phyloP scores from a whole-genome alignment of 371 early-diverging fungal genomes.

The Dichotomocladium elegans region DNA sequence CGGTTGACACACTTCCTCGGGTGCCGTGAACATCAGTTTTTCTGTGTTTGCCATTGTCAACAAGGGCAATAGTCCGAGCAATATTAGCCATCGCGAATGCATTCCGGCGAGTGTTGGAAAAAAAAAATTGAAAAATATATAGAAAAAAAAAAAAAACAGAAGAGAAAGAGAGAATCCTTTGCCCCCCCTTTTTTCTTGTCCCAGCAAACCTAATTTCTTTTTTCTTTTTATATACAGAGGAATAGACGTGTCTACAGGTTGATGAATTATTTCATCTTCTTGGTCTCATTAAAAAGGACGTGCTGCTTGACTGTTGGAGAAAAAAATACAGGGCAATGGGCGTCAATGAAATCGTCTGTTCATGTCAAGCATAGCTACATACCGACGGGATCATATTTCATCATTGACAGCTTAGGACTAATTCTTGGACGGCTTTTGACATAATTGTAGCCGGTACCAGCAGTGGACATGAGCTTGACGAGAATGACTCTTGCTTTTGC shows the following conservation, averaged over 20 bases:
- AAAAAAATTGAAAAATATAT: no score
- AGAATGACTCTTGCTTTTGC: slow-evolving; percentile 81
- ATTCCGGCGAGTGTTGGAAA: no score
- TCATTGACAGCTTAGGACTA: slow-evolving; percentile 70
- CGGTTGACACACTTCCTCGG: background rate
- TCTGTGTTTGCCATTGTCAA: slow-evolving; percentile 34
- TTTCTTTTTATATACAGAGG: no score
- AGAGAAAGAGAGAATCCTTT: background rate
- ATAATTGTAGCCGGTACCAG: slow-evolving; percentile 82
- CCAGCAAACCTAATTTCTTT: no score
- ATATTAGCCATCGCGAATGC: no score
- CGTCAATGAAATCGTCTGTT: background rate
- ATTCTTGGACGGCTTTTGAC: slow-evolving; percentile 73
- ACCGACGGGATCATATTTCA: slow-evolving; percentile 84
- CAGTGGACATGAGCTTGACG: slow-evolving; percentile 75
- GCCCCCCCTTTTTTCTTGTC: no score
- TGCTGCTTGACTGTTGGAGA: slow-evolving; percentile 58
- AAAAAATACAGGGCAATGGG: background rate
- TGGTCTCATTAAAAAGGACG: slow-evolving; percentile 73
- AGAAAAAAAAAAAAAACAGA: background rate
- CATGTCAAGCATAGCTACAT: slow-evolving; percentile 5
- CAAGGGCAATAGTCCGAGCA: background rate
- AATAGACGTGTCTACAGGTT: no score
- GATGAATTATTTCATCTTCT: slow-evolving; percentile 59
- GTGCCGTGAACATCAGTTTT: slow-evolving; percentile 27